Evolutionary conservation across 2,329 filamentous ascomycete species (phyloP).

Genomic region (Teratosphaeria pseudoeucalypti): DNA sequence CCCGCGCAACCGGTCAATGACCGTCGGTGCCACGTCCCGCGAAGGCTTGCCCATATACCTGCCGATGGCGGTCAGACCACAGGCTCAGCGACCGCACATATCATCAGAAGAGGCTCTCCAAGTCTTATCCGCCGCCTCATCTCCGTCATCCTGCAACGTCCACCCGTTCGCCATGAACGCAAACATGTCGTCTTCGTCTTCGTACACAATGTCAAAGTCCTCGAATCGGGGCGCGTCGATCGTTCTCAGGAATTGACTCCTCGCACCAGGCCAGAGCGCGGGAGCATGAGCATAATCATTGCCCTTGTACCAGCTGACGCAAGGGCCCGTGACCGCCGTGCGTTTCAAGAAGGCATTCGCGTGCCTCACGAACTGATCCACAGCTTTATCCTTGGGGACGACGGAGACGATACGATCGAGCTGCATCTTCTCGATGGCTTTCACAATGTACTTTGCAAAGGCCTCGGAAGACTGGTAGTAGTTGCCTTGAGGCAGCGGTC

Average conservation of each 20-base stretch:
- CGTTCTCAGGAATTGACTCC: constrained; percentile 11
- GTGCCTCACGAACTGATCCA: constrained; percentile 14
- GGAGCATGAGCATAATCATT: constrained; percentile 10
- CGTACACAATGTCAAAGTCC: constrained; percentile 12
- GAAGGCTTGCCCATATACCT: constrained; percentile 7
- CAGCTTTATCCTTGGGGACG: constrained; percentile 9
- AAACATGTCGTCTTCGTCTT: constrained; percentile 11
- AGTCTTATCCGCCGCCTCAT: constrained; percentile 7
- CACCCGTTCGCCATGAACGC: constrained; percentile 12
- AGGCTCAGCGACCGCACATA: not conserved
- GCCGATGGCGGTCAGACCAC: not conserved
- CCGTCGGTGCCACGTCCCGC: not conserved
- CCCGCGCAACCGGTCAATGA: constrained; percentile 9
- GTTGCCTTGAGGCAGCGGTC: constrained; percentile 12
- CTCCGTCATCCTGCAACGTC: constrained; percentile 7
- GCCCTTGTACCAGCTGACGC: constrained; percentile 14
- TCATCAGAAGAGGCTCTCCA: constrained; percentile 5
- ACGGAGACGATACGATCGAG: constrained; percentile 11
- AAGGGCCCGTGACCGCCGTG: constrained; percentile 11
- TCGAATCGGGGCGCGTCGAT: constrained; percentile 10
- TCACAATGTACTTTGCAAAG: constrained; percentile 12
- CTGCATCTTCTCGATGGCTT: constrained; percentile 14
- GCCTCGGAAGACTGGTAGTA: constrained; percentile 12
- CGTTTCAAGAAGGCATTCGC: constrained; percentile 12
- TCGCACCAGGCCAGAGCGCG: constrained; percentile 11